phyloP scores from a whole-genome alignment of 2,329 filamentous ascomycete genomes.

The Cryphonectria japonica region DNA sequence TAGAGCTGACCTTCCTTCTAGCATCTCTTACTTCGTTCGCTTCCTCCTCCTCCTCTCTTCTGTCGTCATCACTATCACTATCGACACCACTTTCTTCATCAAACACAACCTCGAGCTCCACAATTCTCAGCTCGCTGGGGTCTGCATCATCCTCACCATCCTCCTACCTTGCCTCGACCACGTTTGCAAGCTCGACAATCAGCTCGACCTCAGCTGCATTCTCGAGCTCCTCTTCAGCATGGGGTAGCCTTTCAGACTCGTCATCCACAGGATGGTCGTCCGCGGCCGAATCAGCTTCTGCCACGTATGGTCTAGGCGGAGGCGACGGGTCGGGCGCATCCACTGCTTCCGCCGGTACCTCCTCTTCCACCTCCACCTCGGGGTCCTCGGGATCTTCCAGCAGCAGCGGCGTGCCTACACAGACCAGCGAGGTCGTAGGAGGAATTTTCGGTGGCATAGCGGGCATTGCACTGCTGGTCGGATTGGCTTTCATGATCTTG shows the following conservation, averaged over 20 bases:
- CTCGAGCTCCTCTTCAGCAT: constrained; percentile 17
- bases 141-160: constrained; percentile 29
- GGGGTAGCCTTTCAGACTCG: constrained; percentile 2
- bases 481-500: constrained; percentile 58
- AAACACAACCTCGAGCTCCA: constrained; percentile 21
- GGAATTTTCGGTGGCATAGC: constrained; percentile 62
- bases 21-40: constrained; percentile 24
- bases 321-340: constrained; percentile 33
- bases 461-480: constrained; percentile 59
- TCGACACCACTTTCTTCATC: constrained; percentile 14
- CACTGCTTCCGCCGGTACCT: constrained; percentile 34
- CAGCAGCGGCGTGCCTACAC: constrained; percentile 25
- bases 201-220: constrained; percentile 15
- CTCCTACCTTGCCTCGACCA: constrained; percentile 38
- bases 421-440: constrained; percentile 51
- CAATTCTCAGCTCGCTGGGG: constrained; percentile 6
- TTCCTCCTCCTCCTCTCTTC: constrained; percentile 15
- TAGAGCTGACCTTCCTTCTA: constrained; percentile 11
- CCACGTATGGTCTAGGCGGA: constrained; percentile 24
- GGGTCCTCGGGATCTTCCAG: constrained; percentile 32
- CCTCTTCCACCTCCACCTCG: constrained; percentile 32
- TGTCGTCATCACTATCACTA: constrained; percentile 19
- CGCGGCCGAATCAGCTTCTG: constrained; percentile 19
- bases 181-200: constrained; percentile 18
- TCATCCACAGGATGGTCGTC: constrained; percentile 24